These are phyloP conservation scores for Colletotrichum noveboracense DNA, from an alignment of 2,329 filamentous ascomycete species.

Conservation along the genomic window DNA sequence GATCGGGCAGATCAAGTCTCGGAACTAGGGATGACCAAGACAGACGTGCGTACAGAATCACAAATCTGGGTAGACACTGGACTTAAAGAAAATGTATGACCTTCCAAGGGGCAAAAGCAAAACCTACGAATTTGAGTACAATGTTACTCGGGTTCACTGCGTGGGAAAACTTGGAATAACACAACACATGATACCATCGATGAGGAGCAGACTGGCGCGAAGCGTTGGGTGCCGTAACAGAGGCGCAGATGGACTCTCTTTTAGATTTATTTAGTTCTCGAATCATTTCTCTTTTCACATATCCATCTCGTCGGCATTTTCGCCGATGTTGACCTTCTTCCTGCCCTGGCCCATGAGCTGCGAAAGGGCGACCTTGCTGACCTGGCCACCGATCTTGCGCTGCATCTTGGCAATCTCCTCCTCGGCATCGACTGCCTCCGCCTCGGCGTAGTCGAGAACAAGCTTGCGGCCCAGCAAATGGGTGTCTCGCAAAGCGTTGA, in stretches of 20 bases:
- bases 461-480: slow-evolving; percentile 90
- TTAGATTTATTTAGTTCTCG: not conserved
- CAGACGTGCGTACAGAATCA: slow-evolving; percentile 18
- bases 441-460: slow-evolving; percentile 89
- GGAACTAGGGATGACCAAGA: slow-evolving; percentile 15
- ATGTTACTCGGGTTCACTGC: not conserved
- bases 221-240: not conserved
- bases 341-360: slow-evolving; percentile 83
- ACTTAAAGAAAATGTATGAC: not conserved
- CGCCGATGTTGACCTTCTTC: slow-evolving; percentile 84
- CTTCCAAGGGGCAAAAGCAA: not conserved
- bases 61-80: not conserved
- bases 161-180: not conserved
- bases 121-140: not conserved
- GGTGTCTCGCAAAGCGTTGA: slow-evolving; percentile 89
- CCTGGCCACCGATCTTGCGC: slow-evolving; percentile 89
- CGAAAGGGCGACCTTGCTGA: slow-evolving; percentile 89
- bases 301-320: slow-evolving; percentile 61
- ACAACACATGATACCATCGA: not conserved
- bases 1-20: not conserved
- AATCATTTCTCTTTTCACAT: slow-evolving; percentile 2
- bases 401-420: slow-evolving; percentile 97
- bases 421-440: slow-evolving; percentile 88
- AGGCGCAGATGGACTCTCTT: not conserved
- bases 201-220: not conserved